Percentiles rank a stretch among this genome's conserved stretches.
phyloP scores from a whole-genome alignment of 2,329 filamentous ascomycete genomes.

The Coniochaeta sp. region DNA sequence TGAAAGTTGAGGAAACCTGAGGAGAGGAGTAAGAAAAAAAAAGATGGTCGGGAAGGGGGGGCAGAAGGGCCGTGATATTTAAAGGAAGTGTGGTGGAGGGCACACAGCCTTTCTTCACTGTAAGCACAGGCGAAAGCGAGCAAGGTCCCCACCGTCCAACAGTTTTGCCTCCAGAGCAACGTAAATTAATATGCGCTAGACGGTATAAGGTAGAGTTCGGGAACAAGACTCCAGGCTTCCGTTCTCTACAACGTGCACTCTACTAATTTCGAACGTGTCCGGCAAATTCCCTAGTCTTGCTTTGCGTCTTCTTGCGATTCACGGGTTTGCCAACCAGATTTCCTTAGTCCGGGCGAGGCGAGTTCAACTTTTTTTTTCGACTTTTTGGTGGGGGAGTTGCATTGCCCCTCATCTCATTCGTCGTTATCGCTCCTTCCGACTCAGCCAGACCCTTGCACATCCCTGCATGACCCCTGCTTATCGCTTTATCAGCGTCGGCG shows the following conservation, averaged over 20 bases:
- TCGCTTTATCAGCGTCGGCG: constrained; percentile 17
- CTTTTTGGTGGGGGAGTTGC: background rate
- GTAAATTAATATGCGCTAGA: background rate
- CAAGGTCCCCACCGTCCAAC: constrained; percentile 1
- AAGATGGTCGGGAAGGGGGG: constrained; percentile 14
- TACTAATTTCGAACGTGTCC: background rate
- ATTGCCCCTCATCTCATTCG: constrained; percentile 19
- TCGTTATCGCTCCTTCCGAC: constrained; percentile 11
- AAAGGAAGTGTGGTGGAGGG: constrained; percentile 15
- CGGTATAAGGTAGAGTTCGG: background rate
- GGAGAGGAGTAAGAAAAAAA: constrained; percentile 20
- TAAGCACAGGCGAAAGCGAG: constrained; percentile 11
- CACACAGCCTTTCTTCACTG: background rate
- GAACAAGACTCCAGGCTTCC: background rate
- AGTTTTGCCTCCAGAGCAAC: background rate
- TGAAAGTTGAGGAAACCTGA: constrained; percentile 23
- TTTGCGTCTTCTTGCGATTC: background rate
- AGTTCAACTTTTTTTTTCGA: constrained; percentile 3
- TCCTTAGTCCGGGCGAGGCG: background rate
- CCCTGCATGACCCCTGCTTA: constrained; percentile 15
- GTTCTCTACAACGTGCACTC: no score
- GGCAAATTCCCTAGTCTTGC: background rate
- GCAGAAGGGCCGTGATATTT: constrained; percentile 20
- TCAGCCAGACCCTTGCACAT: constrained; percentile 9
- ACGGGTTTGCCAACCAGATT: background rate